These are phyloP conservation scores for Tulasnella sp. DNA, from an alignment of 768 basidiomycete species.

Conservation along the genomic window DNA sequence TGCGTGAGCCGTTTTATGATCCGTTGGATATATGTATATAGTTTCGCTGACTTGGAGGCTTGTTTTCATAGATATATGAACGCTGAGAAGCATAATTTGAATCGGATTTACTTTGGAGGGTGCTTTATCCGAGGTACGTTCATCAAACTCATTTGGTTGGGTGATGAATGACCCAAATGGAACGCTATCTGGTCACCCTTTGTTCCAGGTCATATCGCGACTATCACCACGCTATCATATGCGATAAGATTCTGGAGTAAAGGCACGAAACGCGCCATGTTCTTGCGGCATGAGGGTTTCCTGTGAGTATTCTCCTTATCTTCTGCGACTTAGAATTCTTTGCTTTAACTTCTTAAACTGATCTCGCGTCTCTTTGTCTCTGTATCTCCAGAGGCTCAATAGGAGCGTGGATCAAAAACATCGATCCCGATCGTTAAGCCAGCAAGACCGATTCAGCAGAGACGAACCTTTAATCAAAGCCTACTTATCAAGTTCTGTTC, in stretches of 20 bases:
- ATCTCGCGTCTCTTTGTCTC: background rate
- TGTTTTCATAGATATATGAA: conserved; percentile 77
- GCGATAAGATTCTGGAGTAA: conserved; percentile 99
- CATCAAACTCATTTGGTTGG: background rate
- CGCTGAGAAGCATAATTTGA: conserved; percentile 93
- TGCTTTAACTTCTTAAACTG: too few species aligned
- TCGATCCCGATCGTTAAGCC: conserved; percentile 32
- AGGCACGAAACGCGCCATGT: conserved; percentile 90
- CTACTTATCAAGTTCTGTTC: too few species aligned
- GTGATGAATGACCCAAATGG: background rate
- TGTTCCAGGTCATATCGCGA: conserved; percentile 77
- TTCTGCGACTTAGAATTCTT: too few species aligned
- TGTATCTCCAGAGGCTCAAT: conserved; percentile 61
- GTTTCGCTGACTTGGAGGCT: background rate
- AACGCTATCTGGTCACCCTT: background rate
- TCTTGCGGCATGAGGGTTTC: conserved; percentile 96
- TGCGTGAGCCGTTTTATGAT: conserved; percentile 59
- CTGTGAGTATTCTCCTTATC: conserved; percentile 57
- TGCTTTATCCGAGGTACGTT: conserved; percentile 90
- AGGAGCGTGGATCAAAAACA: conserved; percentile 97
- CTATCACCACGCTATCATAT: conserved; percentile 94
- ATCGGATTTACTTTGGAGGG: conserved; percentile 97
- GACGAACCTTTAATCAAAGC: too few species aligned
- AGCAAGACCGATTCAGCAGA: too few species aligned
- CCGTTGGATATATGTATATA: too few species aligned